Evolutionary conservation across 495 filamentous ascomycete genomes (phyloP).

Genomic region (Cudoniella acicularis): DNA sequence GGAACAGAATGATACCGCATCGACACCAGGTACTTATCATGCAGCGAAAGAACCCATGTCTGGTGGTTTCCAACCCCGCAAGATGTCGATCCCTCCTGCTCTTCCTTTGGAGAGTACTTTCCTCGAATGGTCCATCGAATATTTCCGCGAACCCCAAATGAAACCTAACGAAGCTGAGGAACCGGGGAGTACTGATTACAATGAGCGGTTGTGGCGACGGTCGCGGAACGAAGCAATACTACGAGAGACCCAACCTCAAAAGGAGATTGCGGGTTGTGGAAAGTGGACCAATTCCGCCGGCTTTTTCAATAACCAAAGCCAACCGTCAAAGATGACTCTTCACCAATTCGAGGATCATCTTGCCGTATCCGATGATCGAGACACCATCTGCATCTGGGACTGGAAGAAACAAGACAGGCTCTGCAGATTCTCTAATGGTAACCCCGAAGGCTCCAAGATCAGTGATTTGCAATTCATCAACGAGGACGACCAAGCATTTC

Average conservation of each 20-base stretch:
- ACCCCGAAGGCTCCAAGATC: constrained; percentile 85
- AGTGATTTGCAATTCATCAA: constrained; percentile 96
- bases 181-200: constrained; percentile 95
- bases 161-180: constrained; percentile 93
- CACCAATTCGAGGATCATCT: constrained; percentile 98
- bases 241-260: constrained; percentile 85
- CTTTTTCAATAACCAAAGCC: constrained; percentile 80
- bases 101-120: constrained; percentile 81
- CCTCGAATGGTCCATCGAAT: constrained; percentile 93
- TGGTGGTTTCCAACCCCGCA: constrained; percentile 62
- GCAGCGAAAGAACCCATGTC: constrained; percentile 72
- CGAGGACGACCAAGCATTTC: constrained; percentile 90
- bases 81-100: constrained; percentile 46
- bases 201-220: constrained; percentile 87
- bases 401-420: constrained; percentile 72
- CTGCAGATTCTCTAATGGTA: constrained; percentile 88
- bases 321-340: constrained; percentile 88
- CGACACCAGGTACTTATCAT: constrained; percentile 67
- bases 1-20: constrained; percentile 70
- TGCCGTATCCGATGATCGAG: constrained; percentile 87
- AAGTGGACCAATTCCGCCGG: constrained; percentile 76
- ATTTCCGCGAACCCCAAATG: constrained; percentile 99
- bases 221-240: constrained; percentile 92
- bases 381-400: constrained; percentile 90
- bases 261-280: constrained; percentile 75